These are phyloP conservation scores for Eucalyptus tenuipes DNA, from an alignment of 345 rosid species.

Conservation along the genomic window DNA sequence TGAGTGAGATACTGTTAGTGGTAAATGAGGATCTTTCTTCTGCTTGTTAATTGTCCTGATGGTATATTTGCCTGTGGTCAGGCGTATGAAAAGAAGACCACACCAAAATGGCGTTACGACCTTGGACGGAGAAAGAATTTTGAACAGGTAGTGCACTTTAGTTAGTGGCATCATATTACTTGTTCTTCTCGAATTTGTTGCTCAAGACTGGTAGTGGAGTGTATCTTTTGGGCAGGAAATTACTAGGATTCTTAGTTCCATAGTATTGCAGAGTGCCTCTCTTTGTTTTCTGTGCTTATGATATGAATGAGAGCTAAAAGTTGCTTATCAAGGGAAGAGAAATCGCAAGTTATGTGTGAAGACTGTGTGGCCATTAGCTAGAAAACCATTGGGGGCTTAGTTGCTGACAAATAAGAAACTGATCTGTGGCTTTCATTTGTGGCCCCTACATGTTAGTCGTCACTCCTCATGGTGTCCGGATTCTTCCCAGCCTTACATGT, in stretches of 20 bases:
- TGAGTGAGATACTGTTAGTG: not conserved
- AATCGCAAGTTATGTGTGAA: not conserved
- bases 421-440: not conserved
- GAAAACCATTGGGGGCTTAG: not conserved
- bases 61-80: slow-evolving; percentile 8
- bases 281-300: not conserved
- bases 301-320: not conserved
- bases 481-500: not conserved
- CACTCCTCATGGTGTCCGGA: not conserved
- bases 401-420: not conserved
- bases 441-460: not conserved
- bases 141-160: slow-evolving; percentile 29
- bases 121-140: slow-evolving; percentile 81
- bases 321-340: not conserved
- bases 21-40: not conserved
- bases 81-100: slow-evolving; percentile 97
- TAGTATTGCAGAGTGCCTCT: not conserved
- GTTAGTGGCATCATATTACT: not conserved
- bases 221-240: not conserved
- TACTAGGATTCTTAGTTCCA: not conserved
- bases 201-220: not conserved
- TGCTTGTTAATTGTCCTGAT: not conserved
- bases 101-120: slow-evolving; percentile 91
- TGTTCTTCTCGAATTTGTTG: not conserved
- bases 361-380: not conserved